Evolutionary conservation across 140 eudicot species (phyloP).

Genomic region (Senecio squalidus): DNA sequence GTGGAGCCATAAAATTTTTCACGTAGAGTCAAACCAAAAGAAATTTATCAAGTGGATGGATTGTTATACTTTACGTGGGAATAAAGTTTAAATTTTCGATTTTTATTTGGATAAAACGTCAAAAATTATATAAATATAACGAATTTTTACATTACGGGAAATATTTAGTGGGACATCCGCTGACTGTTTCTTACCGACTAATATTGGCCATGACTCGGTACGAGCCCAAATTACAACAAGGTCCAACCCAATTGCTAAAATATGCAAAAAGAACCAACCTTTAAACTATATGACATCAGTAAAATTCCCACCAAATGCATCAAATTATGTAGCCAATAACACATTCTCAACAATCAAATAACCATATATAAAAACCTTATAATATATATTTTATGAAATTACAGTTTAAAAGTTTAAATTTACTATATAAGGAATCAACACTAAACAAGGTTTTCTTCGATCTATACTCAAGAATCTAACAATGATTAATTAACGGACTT

Average conservation of each 20-base stretch:
- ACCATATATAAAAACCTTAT: constrained; percentile 8
- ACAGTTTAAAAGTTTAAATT: background rate
- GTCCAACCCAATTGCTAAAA: too few relatives aligned
- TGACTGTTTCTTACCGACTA: background rate
- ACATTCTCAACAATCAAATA: constrained; percentile 4
- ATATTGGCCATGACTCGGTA: background rate
- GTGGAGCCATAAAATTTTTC: too few relatives aligned
- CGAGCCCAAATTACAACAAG: constrained; percentile 4
- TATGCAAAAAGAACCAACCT: background rate
- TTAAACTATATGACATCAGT: background rate
- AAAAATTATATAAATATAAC: too few relatives aligned
- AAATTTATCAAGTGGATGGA: too few relatives aligned
- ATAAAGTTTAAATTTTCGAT: too few relatives aligned
- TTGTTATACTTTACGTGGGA: too few relatives aligned
- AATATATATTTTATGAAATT: constrained; percentile 8
- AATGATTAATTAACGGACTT: constrained; percentile 17
- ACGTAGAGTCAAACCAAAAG: too few relatives aligned
- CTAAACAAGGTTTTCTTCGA: constrained; percentile 14
- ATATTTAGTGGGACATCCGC: too few relatives aligned
- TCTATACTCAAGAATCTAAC: constrained; percentile 14
- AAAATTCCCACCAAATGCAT: constrained; percentile 10
- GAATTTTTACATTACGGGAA: too few relatives aligned
- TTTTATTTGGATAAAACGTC: too few relatives aligned
- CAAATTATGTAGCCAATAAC: constrained; percentile 7
- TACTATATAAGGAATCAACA: constrained; percentile 12